Evolutionary conservation across 257 asterid species (phyloP).

Genomic region (Solanum corneliomulleri): DNA sequence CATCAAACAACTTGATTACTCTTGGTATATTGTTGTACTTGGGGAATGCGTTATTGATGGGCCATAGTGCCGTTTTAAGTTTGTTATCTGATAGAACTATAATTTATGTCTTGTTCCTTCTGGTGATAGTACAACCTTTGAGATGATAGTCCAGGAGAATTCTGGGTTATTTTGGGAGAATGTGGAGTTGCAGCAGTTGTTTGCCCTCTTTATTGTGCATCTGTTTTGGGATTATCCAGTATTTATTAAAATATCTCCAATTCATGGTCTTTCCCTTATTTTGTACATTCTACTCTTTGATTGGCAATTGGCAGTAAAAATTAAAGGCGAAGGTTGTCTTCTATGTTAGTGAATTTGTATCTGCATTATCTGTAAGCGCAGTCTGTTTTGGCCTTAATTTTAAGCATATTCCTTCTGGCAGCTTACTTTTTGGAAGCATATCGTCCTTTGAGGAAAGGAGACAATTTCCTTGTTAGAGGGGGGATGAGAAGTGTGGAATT

Average conservation of each 20-base stretch:
- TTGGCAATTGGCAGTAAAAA: background rate
- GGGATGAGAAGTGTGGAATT: conserved; percentile 71
- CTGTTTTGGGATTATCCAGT: background rate
- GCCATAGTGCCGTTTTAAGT: background rate
- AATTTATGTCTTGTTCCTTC: background rate
- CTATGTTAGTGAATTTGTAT: background rate
- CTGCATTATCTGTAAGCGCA: background rate
- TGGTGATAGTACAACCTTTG: background rate
- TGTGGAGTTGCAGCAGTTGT: background rate
- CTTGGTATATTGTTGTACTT: background rate
- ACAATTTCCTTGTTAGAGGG: conserved; percentile 58
- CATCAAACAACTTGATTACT: background rate
- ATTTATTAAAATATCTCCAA: background rate
- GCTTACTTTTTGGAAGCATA: conserved; percentile 63
- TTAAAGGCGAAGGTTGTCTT: background rate
- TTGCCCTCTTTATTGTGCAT: background rate
- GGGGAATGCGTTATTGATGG: background rate
- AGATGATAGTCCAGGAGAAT: background rate
- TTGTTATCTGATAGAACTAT: background rate
- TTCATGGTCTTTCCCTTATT: background rate
- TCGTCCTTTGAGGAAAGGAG: conserved; percentile 57
- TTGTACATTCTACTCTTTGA: background rate
- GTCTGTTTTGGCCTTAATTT: background rate
- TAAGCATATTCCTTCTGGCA: conserved; percentile 2
- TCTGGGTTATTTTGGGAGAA: background rate